These are phyloP conservation scores for Xylariaceae sp. DNA, from an alignment of 2,329 filamentous ascomycete genomes.

Conservation along the genomic window DNA sequence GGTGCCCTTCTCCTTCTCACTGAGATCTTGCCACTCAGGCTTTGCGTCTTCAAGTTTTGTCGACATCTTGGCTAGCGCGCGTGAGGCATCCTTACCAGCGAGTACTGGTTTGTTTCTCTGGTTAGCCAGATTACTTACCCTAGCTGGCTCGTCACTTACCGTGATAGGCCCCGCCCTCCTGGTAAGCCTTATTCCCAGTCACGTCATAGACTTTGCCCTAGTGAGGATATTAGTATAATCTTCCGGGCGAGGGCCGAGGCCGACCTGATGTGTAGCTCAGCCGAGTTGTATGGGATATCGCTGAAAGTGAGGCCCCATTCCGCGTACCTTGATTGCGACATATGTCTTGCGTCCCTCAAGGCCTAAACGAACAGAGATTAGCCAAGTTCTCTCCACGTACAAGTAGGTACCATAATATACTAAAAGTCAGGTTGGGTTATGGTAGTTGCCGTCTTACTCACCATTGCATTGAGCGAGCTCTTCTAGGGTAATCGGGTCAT, in stretches of 20 bases:
- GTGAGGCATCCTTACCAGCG: slow-evolving; percentile 91
- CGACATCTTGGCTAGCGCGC: slow-evolving; percentile 80
- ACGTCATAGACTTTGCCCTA: slow-evolving; percentile 94
- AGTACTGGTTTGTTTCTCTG: slow-evolving; percentile 59
- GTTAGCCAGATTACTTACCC: no score
- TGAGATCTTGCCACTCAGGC: slow-evolving; percentile 76
- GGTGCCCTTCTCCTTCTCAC: slow-evolving; percentile 77
- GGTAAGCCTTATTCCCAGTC: slow-evolving; percentile 80
- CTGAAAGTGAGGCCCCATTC: neutral
- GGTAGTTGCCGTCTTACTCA: slow-evolving; percentile 38
- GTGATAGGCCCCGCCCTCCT: slow-evolving; percentile 74
- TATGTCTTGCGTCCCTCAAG: slow-evolving; percentile 59
- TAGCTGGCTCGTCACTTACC: slow-evolving; percentile 50
- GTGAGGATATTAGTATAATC: neutral
- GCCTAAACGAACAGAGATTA: slow-evolving; percentile 52
- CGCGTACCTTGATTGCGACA: slow-evolving; percentile 61
- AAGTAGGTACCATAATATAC: no score
- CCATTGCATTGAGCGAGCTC: slow-evolving; percentile 79
- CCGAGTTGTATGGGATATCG: no score
- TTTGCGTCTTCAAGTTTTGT: slow-evolving; percentile 78
- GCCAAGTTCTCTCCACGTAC: no score
- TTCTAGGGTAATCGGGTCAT: slow-evolving; percentile 76
- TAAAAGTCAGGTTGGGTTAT: no score
- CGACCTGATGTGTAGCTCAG: no score
- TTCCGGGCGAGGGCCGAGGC: no score